Percentiles rank a stretch among this genome's conserved stretches.
Evolutionary conservation across 2,329 filamentous ascomycete genomes (phyloP).

Genomic region (Phyllosticta citribraziliensis): DNA sequence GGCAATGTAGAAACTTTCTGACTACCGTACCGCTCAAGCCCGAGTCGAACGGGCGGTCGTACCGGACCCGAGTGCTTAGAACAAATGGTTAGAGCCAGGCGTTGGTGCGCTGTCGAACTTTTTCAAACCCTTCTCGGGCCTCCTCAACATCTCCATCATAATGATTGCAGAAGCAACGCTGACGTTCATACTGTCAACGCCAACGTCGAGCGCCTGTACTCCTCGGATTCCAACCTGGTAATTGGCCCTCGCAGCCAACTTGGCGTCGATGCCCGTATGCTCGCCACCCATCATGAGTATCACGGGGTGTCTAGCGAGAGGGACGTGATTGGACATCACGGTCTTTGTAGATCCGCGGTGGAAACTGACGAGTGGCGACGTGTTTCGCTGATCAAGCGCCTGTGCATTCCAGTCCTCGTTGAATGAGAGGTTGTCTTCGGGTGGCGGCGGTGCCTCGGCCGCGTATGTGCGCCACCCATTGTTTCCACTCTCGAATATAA

Average conservation of each 20-base stretch:
- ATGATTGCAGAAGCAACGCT: constrained; percentile 77
- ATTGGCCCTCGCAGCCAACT: constrained; percentile 49
- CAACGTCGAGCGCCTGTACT: constrained; percentile 36
- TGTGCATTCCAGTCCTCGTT: neutral
- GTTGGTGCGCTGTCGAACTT: neutral
- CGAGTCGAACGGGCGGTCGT: no score
- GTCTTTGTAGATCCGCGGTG: constrained; percentile 16
- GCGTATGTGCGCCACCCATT: constrained; percentile 80
- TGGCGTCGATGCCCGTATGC: constrained; percentile 19
- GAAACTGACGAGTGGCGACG: constrained; percentile 14
- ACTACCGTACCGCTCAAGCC: no score
- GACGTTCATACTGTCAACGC: constrained; percentile 87
- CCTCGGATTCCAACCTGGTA: constrained; percentile 52
- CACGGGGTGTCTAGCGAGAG: constrained; percentile 45
- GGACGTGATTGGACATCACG: constrained; percentile 15
- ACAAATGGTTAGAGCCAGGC: neutral
- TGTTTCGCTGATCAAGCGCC: constrained; percentile 1
- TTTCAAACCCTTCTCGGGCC: neutral
- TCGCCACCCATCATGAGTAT: constrained; percentile 58
- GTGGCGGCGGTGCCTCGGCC: constrained; percentile 38
- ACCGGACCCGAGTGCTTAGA: neutral
- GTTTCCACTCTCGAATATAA: constrained; percentile 56
- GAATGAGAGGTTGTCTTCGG: neutral
- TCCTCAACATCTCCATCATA: constrained; percentile 53
- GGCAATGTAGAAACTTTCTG: no score